A percentile compares a stretch with the other conserved stretches of the same genome.
phyloP scores from a whole-genome alignment of 208 protist species.

The Crithidia bombi region DNA sequence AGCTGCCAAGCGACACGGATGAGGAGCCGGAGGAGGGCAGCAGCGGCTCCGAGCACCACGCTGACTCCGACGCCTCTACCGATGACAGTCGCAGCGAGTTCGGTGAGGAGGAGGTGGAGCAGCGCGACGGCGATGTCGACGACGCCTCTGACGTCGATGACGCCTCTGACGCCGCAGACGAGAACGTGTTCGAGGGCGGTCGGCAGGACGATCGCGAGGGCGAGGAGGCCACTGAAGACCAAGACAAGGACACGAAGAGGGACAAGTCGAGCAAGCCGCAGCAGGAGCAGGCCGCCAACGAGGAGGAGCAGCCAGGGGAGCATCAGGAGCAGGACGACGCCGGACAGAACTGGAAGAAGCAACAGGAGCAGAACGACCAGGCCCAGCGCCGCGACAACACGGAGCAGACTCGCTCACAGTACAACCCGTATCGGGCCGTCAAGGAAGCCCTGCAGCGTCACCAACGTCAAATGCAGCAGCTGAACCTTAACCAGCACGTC shows the following conservation, averaged over 20 bases:
- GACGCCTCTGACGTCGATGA: slow-evolving; percentile 46
- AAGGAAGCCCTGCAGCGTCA: slow-evolving; percentile 91
- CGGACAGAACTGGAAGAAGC: slow-evolving; percentile 82
- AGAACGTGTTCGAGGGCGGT: slow-evolving; percentile 85
- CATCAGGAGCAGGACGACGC: slow-evolving; percentile 85
- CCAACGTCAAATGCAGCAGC: slow-evolving; percentile 77
- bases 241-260: slow-evolving; percentile 60
- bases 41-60: slow-evolving; percentile 45
- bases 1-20: slow-evolving; percentile 38
- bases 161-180: slow-evolving; percentile 58
- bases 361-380: slow-evolving; percentile 75
- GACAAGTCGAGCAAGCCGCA: slow-evolving; percentile 49
- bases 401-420: slow-evolving; percentile 69
- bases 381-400: slow-evolving; percentile 77
- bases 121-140: slow-evolving; percentile 35
- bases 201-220: slow-evolving; percentile 83
- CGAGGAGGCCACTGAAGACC: slow-evolving; percentile 74
- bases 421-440: slow-evolving; percentile 85
- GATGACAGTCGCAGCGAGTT: slow-evolving; percentile 41
- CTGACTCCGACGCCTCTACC: slow-evolving; percentile 43
- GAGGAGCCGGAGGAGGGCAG: slow-evolving; percentile 44
- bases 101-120: slow-evolving; percentile 48
- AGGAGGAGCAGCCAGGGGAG: slow-evolving; percentile 78
- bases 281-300: slow-evolving; percentile 55
- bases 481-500: slow-evolving; percentile 80